Conservation (phyloP, 306 rosid genomes). For the Carpinus fangiana region DNA sequence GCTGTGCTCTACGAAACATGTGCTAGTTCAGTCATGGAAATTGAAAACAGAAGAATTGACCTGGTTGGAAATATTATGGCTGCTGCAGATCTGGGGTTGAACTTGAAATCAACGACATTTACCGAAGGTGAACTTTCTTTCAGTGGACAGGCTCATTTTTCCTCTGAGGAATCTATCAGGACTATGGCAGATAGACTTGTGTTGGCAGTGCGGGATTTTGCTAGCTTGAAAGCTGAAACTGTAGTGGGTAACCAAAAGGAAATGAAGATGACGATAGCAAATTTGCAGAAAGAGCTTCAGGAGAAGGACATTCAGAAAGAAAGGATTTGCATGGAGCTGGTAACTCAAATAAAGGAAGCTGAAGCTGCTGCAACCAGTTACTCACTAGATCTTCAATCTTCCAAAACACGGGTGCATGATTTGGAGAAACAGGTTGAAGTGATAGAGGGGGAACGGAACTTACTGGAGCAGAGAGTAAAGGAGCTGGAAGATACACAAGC, state of each 20-base stretch:
- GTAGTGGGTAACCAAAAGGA: constrained; percentile 63
- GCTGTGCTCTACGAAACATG: constrained; percentile 68
- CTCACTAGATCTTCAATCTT: constrained; percentile 68
- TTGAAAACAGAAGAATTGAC: constrained; percentile 61
- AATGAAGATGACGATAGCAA: constrained; percentile 62
- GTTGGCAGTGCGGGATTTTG: constrained; percentile 62
- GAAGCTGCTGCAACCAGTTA: constrained; percentile 65
- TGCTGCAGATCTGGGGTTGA: constrained; percentile 31
- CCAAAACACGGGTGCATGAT: constrained; percentile 48
- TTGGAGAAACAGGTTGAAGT: constrained; percentile 59
- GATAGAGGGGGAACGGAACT: constrained; percentile 52
- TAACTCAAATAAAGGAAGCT: constrained; percentile 79
- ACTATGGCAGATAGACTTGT: constrained; percentile 61
- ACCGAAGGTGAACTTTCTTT: constrained; percentile 24
- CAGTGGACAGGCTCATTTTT: constrained; percentile 25
- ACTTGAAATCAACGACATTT: constrained; percentile 14
- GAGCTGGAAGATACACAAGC: constrained; percentile 57
- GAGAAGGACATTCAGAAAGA: constrained; percentile 93
- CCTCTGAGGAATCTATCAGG: constrained; percentile 63
- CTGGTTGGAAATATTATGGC: constrained; percentile 53
- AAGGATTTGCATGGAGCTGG: constrained; percentile 78
- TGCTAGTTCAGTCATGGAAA: constrained; percentile 48
- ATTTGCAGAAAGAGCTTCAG: constrained; percentile 86
- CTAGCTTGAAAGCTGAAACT: constrained; percentile 58
- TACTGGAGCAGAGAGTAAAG: constrained; percentile 60